These are phyloP conservation scores for Starmerella kuoi DNA, from an alignment of 805 yeast species.

Conservation along the genomic window DNA sequence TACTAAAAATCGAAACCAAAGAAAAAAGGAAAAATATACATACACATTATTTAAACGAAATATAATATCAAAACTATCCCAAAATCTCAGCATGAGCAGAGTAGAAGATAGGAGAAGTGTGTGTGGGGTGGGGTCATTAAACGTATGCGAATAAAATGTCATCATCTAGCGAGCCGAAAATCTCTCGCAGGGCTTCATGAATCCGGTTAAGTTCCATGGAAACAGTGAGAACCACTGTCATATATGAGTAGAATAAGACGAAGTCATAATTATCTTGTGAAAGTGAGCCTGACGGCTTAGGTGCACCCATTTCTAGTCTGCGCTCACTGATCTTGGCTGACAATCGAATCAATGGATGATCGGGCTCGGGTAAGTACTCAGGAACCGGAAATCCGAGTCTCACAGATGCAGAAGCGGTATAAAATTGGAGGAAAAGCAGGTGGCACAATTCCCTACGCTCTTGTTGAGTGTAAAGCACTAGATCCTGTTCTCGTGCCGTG, in stretches of 20 bases:
- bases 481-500: slow-evolving; percentile 41
- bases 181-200: slow-evolving; percentile 40
- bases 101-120: neutral
- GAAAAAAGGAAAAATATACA: too few species aligned
- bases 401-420: slow-evolving; percentile 52
- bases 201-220: slow-evolving; percentile 52
- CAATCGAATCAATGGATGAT: slow-evolving; percentile 58
- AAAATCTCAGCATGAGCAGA: neutral
- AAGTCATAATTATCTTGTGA: slow-evolving; percentile 50
- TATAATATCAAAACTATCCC: too few species aligned
- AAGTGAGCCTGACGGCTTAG: slow-evolving; percentile 22
- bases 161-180: slow-evolving; percentile 56
- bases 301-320: slow-evolving; percentile 30
- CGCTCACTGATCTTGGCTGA: slow-evolving; percentile 47
- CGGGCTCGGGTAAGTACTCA: slow-evolving; percentile 62
- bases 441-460: slow-evolving; percentile 62
- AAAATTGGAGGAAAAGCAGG: slow-evolving; percentile 60
- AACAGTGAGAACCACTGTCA: slow-evolving; percentile 56
- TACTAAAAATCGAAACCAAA: too few species aligned
- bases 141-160: slow-evolving; percentile 37
- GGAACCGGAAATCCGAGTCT: slow-evolving; percentile 68
- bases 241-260: slow-evolving; percentile 62
- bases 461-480: slow-evolving; percentile 36
- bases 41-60: too few species aligned
- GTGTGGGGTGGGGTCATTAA: neutral